Conservation (phyloP, 805 yeast species). For the Candida tibetensis region DNA sequence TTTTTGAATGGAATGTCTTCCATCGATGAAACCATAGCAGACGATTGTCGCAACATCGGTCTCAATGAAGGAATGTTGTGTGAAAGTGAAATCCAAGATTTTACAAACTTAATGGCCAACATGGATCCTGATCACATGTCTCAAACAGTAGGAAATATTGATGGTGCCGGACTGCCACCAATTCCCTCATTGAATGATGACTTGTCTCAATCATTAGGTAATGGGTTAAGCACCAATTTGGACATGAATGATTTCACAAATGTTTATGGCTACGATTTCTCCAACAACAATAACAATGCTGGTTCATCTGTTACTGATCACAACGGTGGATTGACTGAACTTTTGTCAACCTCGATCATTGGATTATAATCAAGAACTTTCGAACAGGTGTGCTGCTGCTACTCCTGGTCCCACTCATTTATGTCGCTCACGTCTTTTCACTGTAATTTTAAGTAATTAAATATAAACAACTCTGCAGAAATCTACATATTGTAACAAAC, state of each 20-base stretch:
- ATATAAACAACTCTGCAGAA: too few relatives aligned
- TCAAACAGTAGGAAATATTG: not conserved
- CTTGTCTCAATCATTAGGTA: not conserved
- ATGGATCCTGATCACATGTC: slow-evolving; percentile 2
- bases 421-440: too few relatives aligned
- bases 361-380: slow-evolving; percentile 1
- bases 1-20: not conserved
- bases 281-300: not conserved
- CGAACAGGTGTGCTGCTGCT: too few relatives aligned
- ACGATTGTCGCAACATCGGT: not conserved
- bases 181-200: not conserved
- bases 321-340: not conserved
- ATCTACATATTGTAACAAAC: too few relatives aligned
- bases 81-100: slow-evolving; percentile 1
- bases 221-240: not conserved
- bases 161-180: not conserved
- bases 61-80: not conserved
- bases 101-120: slow-evolving; percentile 8
- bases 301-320: too few relatives aligned
- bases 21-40: not conserved
- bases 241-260: not conserved
- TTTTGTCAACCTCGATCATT: slow-evolving; percentile 1
- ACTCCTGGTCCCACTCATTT: too few relatives aligned
- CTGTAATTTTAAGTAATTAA: too few relatives aligned
- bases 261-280: not conserved